A percentile compares a stretch with the other conserved stretches of the same genome.
phyloP scores from a whole-genome alignment of 2,329 filamentous ascomycete species.

The Stagonosporopsis rhizophila region DNA sequence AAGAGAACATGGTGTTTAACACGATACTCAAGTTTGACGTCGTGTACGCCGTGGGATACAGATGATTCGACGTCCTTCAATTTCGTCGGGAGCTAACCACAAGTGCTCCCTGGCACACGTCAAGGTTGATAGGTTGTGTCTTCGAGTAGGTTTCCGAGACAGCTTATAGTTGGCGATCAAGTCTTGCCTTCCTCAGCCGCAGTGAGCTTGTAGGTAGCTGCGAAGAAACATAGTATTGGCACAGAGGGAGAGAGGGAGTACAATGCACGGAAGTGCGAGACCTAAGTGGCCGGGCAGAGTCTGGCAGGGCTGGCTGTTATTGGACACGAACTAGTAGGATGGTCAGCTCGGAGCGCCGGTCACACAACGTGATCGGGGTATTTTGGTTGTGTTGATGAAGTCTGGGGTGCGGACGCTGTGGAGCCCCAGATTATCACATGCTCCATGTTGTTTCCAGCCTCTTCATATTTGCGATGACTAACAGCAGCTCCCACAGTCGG shows the following conservation, averaged over 20 bases:
- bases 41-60: neutral
- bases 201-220: neutral
- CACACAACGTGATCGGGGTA: neutral
- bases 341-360: neutral
- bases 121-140: neutral
- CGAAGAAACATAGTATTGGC: too few species aligned
- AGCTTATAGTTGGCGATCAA: neutral
- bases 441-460: neutral
- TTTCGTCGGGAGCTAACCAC: neutral
- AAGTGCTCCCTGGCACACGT: neutral
- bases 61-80: neutral
- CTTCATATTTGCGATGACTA: neutral
- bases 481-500: neutral
- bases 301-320: neutral
- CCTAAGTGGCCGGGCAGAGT: neutral
- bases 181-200: neutral
- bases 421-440: slow-evolving; percentile 26
- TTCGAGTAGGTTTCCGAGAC: too few species aligned
- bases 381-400: neutral
- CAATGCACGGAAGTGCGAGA: neutral
- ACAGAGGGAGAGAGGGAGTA: too few species aligned
- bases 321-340: neutral
- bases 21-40: neutral
- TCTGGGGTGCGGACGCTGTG: slow-evolving; percentile 5
- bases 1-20: neutral